Evolutionary conservation across 305 asterid species (phyloP), one percentile per base, ranked within the genome.

Genomic region (Fraxinus angustifolia): DNA sequence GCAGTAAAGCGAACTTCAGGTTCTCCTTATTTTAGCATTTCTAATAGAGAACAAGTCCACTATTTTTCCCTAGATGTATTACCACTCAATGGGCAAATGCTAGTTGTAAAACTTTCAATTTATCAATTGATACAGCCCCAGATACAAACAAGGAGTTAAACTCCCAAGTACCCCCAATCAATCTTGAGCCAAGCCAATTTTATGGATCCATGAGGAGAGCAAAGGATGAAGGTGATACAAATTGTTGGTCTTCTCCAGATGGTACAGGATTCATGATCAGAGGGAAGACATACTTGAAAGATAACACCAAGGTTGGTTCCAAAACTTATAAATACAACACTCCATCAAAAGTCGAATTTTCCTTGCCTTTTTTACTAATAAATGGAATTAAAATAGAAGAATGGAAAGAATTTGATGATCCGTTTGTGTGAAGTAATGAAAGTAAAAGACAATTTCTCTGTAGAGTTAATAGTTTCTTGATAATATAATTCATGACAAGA

Each of bases 241-340:
- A 91, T 84, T 94, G 98, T 91, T 96, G 98, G 99, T 90, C 90
- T 71, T 87, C 92, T 78, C 99, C 96, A 8, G 91, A 90, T 87
- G 99, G 98, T 79, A 86, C 97, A 78, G 98, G 97, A 45, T 96
- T 96, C 90, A 90, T 91, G 98, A 85, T 96, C 86, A 90, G 99
- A 88, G 99, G 99, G 86, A 92, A 92, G 85, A 90, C 97, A 78
- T 96, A 96, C 90, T 89, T 96, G 90, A 91, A 90, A 85, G 98
- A 96, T 82, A 88, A 87, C 89, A 86, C 84, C 77, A 96, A 96
- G 96, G 99, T 94, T 79, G 81, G 68, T 83, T 85, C 75, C 75
- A 73, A 71, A 70, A 38, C 75, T 74, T 65, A 56, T 73, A 21
- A 19, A 71, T 40, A 65, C 45, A 75, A 21, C 31, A 50, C 23